These are phyloP conservation scores for Aspergillus sp. DNA, from an alignment of 2,329 filamentous ascomycete genomes.

Conservation along the genomic window DNA sequence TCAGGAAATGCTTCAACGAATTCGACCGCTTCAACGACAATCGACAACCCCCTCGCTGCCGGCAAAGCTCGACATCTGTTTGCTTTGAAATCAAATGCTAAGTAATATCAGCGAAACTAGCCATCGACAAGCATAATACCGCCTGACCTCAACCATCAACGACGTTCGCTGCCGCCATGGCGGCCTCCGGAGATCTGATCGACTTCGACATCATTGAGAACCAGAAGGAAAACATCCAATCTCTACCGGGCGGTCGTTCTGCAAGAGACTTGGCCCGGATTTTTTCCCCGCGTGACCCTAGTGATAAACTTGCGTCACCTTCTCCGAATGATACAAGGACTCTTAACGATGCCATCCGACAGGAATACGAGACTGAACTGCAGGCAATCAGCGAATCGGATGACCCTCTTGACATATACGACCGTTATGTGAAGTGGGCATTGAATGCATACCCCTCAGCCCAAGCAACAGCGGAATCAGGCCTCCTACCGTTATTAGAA, in stretches of 20 bases:
- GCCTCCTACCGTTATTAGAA: slow-evolving; percentile 83
- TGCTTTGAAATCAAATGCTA: not conserved
- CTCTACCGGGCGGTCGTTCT: slow-evolving; percentile 82
- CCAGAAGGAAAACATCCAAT: slow-evolving; percentile 98
- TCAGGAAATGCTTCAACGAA: not conserved
- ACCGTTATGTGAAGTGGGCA: slow-evolving; percentile 96
- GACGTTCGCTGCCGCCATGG: slow-evolving; percentile 40
- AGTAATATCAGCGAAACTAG: not conserved
- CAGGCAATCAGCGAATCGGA: slow-evolving; percentile 79
- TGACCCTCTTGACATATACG: slow-evolving; percentile 92
- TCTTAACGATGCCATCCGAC: slow-evolving; percentile 74
- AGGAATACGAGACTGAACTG: slow-evolving; percentile 84
- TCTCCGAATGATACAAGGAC: slow-evolving; percentile 73
- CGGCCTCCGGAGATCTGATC: slow-evolving; percentile 44
- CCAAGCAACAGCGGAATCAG: slow-evolving; percentile 88
- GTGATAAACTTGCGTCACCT: slow-evolving; percentile 58
- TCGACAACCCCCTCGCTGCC: not conserved
- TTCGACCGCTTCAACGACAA: slow-evolving; percentile 3
- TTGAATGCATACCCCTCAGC: slow-evolving; percentile 91
- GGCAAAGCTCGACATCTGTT: not conserved
- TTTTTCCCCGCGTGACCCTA: slow-evolving; percentile 53
- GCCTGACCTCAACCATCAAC: not conserved
- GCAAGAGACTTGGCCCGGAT: slow-evolving; percentile 81
- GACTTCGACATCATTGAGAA: slow-evolving; percentile 90
- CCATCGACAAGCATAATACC: not conserved